Conservation (phyloP, 1,284 basidiomycete genomes). For the Volvariella surrecta region DNA sequence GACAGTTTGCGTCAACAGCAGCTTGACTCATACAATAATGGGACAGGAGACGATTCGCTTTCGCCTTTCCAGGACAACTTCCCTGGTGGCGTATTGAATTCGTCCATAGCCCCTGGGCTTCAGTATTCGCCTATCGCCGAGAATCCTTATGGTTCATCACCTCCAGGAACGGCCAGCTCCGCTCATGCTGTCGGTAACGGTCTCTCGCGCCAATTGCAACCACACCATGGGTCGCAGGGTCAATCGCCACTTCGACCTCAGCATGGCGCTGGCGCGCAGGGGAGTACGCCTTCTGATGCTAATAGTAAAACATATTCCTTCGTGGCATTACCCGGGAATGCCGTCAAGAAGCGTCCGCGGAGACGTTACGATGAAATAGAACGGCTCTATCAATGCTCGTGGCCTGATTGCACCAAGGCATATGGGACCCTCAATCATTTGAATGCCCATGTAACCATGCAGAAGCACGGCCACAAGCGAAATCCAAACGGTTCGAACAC, state of each 20-base stretch:
- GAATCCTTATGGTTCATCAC: conserved; percentile 45
- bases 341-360: conserved; percentile 75
- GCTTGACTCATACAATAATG: conserved; percentile 19
- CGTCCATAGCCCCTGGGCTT: conserved; percentile 25
- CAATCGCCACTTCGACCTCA: conserved; percentile 9
- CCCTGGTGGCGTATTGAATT: conserved; percentile 23
- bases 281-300: conserved; percentile 15
- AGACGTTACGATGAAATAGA: conserved; percentile 88
- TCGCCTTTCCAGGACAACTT: conserved; percentile 43
- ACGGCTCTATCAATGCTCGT: conserved; percentile 80
- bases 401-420: conserved; percentile 77
- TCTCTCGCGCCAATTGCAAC: conserved; percentile 15
- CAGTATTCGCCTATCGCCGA: conserved; percentile 35
- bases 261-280: conserved; percentile 16
- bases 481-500: conserved; percentile 59
- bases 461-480: conserved; percentile 81
- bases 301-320: conserved; percentile 73
- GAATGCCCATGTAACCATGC: conserved; percentile 90
- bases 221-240: conserved; percentile 17
- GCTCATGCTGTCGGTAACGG: conserved; percentile 24
- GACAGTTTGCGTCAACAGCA: conserved; percentile 19
- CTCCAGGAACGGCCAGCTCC: conserved; percentile 49
- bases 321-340: conserved; percentile 69
- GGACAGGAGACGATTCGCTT: conserved; percentile 31
- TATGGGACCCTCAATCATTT: conserved; percentile 89